Evolutionary conservation across 208 protist species (phyloP), one percentile per base, ranked within the genome.

Genomic region (Pavlovales sp.): DNA sequence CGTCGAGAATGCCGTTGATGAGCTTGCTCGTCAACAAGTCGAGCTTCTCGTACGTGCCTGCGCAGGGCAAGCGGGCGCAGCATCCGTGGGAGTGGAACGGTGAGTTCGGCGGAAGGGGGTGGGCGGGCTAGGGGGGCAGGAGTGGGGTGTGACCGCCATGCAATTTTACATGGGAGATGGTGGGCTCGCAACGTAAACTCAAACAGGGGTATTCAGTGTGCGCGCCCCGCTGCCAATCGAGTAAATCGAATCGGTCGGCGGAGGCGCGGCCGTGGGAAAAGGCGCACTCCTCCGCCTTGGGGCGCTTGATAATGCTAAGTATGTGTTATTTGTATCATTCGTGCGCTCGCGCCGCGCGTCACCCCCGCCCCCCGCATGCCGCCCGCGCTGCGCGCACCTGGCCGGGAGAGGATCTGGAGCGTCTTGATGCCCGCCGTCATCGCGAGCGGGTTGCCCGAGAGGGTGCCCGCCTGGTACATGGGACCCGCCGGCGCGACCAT

Each of bases 401-500:
- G 86, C 57, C 66, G 41, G 42, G 81, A 38, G 20, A 92, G 71
- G 81, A 85, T 89, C 88, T 93, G 80, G 10, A 93, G 67, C n/a
- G 91, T 93, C 89, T 90, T 83, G 57, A 91, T 88, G 78, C 90
- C 90, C 0, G 91, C 91, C 34, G 88, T 77, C 90, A 93, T 92
- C 32, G 91, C 90, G 47, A 93, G 91, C 46, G 91, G 90, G 80
- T 93, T 93, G 75, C 91, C 91, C 28, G 90, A 90, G 67, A 93
- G 90, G 26, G 91, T 93, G 79, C 91, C 91, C 41, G 89, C 89
- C 88, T 92, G 90, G 85, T 92, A 92, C 90, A 92, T 91, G 36
- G 90, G 90, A 46, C 90, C 90, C n/a, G 90, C 90, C 18, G 88
- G 90, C n/a, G 90, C 91, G 22, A 93, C 91, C 90, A 92, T 86